Evolutionary conservation across 331 rosid species (phyloP), one percentile per base, ranked within the genome.

Genomic region (Acacia concinna): DNA sequence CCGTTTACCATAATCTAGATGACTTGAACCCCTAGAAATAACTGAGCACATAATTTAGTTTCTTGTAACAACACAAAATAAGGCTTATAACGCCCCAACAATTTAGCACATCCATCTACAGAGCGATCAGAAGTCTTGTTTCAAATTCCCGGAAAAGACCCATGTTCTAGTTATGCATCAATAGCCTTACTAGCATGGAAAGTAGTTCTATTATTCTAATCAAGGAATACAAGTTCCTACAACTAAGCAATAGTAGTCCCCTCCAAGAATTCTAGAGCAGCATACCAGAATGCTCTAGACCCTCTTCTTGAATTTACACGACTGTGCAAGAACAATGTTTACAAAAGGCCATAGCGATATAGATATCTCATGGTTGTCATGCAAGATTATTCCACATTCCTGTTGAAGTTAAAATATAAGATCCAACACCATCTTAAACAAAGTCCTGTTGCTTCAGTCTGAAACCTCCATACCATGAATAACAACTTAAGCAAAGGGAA

Each of bases 401-500:
- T 30, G 11, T 15, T 67, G 1, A 46, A 9, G 63, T 56, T 79
- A 76, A 18, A 49, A 20, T 5, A 21, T 52, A 31, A 62, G 75
- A 67, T 68, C 67, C 62, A 21, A 76, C 57, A 49, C 69, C 79
- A 79, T 70, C 49, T 65, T 65, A 74, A 56, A 14, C 41, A 77
- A 32, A 73, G 6, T 43, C 65, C 13, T 38, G 44, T 20, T 41
- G 2, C 21, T 62, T 62, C 59, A 27, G 60, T 78, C 64, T 47
- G 73, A 70, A 78, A 79, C 74, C 71, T 67, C 47, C 72, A 59
- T 51, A 54, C 74, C 46, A 73, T 78, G 23, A 28, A 78, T 1
- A 62, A 74, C 73, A 82, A 68, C 8, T 70, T 7, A 71, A 69
- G 65, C 51, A 10, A 70, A 14, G 32, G 46, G 74, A 72, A 73